Evolutionary conservation across 208 protist genomes (phyloP).

Genomic region (Trypanosoma scelopori): DNA sequence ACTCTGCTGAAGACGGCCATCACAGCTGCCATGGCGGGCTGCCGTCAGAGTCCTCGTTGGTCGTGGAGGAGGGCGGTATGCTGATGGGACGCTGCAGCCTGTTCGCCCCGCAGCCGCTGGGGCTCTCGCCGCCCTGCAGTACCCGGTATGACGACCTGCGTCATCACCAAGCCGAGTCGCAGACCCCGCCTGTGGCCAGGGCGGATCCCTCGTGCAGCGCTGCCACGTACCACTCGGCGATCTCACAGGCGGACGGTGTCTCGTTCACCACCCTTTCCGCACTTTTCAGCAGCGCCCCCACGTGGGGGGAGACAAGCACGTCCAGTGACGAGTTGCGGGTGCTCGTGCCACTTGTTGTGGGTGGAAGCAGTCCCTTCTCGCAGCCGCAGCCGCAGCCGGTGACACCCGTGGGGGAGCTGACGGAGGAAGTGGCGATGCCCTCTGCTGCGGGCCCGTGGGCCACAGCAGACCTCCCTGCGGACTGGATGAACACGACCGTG

Average conservation of each 20-base stretch:
- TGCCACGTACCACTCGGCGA: neutral
- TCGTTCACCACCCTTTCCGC: conserved; percentile 2
- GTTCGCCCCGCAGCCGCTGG: neutral
- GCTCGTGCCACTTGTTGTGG: neutral
- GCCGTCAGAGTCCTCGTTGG: neutral
- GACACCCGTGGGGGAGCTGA: conserved; percentile 4
- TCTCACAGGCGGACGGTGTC: neutral
- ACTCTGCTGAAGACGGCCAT: too few relatives aligned
- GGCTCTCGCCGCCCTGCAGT: neutral
- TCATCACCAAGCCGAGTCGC: neutral
- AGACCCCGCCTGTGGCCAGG: neutral
- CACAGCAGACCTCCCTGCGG: neutral
- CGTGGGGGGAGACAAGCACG: neutral
- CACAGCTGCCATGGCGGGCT: too few relatives aligned
- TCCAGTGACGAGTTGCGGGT: neutral
- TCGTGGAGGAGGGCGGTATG: neutral
- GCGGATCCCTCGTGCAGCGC: neutral
- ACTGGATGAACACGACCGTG: neutral
- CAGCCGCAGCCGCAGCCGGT: neutral
- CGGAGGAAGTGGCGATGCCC: too few relatives aligned
- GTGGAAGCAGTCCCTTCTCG: too few relatives aligned
- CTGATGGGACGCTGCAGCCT: neutral
- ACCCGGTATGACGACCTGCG: neutral
- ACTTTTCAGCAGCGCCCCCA: conserved; percentile 12
- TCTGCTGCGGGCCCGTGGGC: neutral